These are phyloP conservation scores for Rhynchosporium secalis DNA, from an alignment of 2,329 filamentous ascomycete species.

Conservation along the genomic window DNA sequence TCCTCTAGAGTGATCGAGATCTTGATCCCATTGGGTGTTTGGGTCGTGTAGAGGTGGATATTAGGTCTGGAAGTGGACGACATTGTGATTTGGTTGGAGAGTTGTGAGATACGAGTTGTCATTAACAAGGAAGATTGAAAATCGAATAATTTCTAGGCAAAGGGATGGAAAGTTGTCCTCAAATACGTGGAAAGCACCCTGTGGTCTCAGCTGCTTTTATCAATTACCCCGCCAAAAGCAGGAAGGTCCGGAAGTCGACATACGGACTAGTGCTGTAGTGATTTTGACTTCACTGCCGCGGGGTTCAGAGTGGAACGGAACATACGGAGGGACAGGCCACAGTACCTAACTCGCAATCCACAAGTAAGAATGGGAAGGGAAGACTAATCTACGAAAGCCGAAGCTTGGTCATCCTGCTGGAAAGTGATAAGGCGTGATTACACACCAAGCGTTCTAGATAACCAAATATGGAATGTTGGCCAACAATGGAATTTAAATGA, in stretches of 20 bases:
- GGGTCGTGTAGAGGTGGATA: constrained; percentile 55
- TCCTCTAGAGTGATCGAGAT: constrained; percentile 85
- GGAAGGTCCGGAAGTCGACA: too few relatives aligned
- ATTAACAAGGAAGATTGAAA: constrained; percentile 15
- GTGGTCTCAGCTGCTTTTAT: neutral
- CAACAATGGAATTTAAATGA: too few relatives aligned
- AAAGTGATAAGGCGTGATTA: neutral
- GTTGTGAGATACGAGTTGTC: constrained; percentile 29
- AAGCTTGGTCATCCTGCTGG: constrained; percentile 14
- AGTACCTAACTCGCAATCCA: neutral
- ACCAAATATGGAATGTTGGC: too few relatives aligned
- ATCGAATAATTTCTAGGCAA: too few relatives aligned
- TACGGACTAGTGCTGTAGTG: neutral
- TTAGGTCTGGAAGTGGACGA: constrained; percentile 41
- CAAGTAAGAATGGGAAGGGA: constrained; percentile 5
- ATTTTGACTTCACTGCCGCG: constrained; percentile 16
- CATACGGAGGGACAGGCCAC: too few relatives aligned
- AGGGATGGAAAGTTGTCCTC: neutral
- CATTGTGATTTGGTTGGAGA: constrained; percentile 43
- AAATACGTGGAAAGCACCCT: neutral
- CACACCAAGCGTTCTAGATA: neutral
- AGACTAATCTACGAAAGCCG: constrained; percentile 1
- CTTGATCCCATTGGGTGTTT: constrained; percentile 88
- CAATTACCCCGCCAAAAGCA: constrained; percentile 6
- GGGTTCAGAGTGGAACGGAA: neutral